Conservation (phyloP, 1,284 basidiomycete genomes). For the Malassezia equina region DNA sequence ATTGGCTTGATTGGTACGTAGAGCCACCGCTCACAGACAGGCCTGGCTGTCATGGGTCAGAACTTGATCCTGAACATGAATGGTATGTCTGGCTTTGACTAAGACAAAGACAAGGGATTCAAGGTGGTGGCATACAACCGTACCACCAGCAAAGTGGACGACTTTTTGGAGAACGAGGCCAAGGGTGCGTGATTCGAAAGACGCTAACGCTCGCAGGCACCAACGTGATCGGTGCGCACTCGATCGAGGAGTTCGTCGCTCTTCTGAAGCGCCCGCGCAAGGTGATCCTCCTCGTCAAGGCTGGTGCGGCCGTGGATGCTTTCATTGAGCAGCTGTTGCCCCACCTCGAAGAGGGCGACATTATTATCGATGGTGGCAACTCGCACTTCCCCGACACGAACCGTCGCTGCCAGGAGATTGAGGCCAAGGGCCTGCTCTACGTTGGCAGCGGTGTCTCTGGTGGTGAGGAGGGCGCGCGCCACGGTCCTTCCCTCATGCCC, state of each 20-base stretch:
- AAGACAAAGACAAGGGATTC: slow-evolving; percentile 75
- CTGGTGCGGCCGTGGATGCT: slow-evolving; percentile 56
- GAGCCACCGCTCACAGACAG: neutral
- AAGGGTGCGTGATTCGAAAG: slow-evolving; percentile 61
- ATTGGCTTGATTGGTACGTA: slow-evolving; percentile 44
- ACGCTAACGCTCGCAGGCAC: slow-evolving; percentile 55
- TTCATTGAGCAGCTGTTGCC: slow-evolving; percentile 56
- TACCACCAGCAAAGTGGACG: slow-evolving; percentile 88
- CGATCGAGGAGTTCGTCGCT: slow-evolving; percentile 68
- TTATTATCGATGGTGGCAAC: slow-evolving; percentile 99
- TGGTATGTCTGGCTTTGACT: slow-evolving; percentile 23
- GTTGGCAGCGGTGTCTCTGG: slow-evolving; percentile 98
- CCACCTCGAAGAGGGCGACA: slow-evolving; percentile 62
- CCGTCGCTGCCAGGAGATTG: slow-evolving; percentile 84
- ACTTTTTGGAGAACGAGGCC: slow-evolving; percentile 91
- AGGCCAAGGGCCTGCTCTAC: slow-evolving; percentile 85
- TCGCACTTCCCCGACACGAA: slow-evolving; percentile 98
- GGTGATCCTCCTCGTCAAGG: slow-evolving; percentile 86
- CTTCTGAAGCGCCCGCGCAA: slow-evolving; percentile 58
- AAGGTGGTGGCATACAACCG: slow-evolving; percentile 94
- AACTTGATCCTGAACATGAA: slow-evolving; percentile 49
- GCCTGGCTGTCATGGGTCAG: slow-evolving; percentile 47
- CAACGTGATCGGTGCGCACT: slow-evolving; percentile 86
- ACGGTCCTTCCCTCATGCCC: slow-evolving; percentile 98
- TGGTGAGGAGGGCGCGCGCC: slow-evolving; percentile 95